phyloP scores from a whole-genome alignment of 345 rosid species.

The Brassica juncea region DNA sequence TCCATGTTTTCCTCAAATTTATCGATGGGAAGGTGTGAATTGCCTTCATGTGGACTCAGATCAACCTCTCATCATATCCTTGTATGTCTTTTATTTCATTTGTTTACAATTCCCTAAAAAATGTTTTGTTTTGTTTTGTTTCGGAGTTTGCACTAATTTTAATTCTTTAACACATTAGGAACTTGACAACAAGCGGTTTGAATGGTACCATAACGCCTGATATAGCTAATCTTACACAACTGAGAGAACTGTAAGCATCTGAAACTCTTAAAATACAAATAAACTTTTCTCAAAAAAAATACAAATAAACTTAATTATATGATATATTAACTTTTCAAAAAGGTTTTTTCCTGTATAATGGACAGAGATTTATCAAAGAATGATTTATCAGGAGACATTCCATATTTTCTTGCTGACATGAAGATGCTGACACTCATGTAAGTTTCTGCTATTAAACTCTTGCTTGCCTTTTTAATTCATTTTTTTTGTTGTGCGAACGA shows the following conservation, averaged over 20 bases:
- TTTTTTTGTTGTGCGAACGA: neutral
- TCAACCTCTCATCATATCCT: constrained; percentile 44
- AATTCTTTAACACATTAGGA: constrained; percentile 24
- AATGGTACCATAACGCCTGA: constrained; percentile 36
- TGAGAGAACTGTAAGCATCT: constrained; percentile 46
- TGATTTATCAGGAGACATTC: constrained; percentile 51
- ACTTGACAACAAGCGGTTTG: constrained; percentile 46
- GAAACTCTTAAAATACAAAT: neutral
- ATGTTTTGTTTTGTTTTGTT: neutral
- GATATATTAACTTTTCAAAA: neutral
- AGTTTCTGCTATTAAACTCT: constrained; percentile 26
- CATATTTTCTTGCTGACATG: constrained; percentile 49
- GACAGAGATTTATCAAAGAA: constrained; percentile 67
- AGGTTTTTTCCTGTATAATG: neutral
- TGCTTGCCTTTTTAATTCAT: neutral
- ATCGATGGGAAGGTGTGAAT: constrained; percentile 48
- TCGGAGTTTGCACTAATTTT: neutral
- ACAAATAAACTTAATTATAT: neutral
- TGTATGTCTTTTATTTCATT: constrained; percentile 42
- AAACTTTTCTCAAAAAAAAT: too few species aligned
- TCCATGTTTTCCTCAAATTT: constrained; percentile 47
- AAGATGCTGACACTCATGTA: constrained; percentile 49
- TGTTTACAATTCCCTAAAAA: neutral
- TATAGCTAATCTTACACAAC: constrained; percentile 37
- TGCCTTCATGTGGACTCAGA: constrained; percentile 35